Conservation (phyloP, 2,329 filamentous ascomycete species). For the Neocatenulostroma microsporum region DNA sequence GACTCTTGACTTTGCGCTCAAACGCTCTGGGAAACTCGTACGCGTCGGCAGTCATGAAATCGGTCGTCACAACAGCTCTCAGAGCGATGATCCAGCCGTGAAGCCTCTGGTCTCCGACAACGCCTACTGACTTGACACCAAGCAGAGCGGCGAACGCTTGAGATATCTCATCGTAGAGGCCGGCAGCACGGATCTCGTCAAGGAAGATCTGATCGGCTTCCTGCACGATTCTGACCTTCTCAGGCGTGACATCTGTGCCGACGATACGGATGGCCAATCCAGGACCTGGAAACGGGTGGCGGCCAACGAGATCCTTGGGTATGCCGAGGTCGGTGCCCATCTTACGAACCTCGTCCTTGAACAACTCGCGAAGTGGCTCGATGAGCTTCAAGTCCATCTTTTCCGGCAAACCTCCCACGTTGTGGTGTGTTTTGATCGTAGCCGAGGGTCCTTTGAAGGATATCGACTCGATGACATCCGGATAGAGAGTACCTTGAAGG, state of each 20-base stretch:
- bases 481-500: conserved; percentile 78
- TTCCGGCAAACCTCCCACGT: conserved; percentile 61
- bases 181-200: conserved; percentile 62
- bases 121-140: conserved; percentile 57
- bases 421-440: conserved; percentile 69
- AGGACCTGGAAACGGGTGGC: conserved; percentile 70
- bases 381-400: conserved; percentile 61
- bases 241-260: conserved; percentile 73
- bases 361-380: conserved; percentile 70
- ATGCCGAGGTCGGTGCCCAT: conserved; percentile 65
- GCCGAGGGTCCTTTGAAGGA: conserved; percentile 64
- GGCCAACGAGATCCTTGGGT: conserved; percentile 65
- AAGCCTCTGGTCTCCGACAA: conserved; percentile 63
- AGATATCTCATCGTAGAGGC: conserved; percentile 63
- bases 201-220: conserved; percentile 74
- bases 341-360: conserved; percentile 73
- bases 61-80: conserved; percentile 54
- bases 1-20: conserved; percentile 55
- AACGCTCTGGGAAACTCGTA: conserved; percentile 59
- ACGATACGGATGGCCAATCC: conserved; percentile 72
- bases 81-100: conserved; percentile 56
- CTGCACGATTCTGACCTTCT: conserved; percentile 71
- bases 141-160: conserved; percentile 65
- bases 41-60: conserved; percentile 69
- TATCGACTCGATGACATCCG: conserved; percentile 63